These are phyloP conservation scores for Helminthosporium solani DNA, from an alignment of 2,329 filamentous ascomycete genomes.

Conservation along the genomic window DNA sequence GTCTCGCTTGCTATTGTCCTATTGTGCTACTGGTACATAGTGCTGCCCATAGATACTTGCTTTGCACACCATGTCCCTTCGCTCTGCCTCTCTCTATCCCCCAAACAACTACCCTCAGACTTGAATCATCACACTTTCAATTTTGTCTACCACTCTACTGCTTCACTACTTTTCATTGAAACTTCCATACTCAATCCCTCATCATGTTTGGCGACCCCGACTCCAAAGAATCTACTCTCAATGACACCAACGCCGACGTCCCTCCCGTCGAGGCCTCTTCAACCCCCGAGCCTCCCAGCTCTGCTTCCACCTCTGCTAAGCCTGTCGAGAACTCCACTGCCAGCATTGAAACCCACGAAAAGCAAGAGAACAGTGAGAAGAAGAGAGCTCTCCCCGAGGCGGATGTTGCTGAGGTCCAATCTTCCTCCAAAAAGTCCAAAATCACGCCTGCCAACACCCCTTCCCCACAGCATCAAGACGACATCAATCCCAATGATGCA, in stretches of 20 bases:
- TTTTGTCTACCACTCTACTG: not conserved
- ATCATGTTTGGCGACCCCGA: not conserved
- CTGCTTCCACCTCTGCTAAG: not conserved
- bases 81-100: conserved; percentile 11
- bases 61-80: conserved; percentile 17
- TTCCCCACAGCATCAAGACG: conserved; percentile 1
- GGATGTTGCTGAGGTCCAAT: conserved; percentile 7
- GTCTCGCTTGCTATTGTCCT: conserved; percentile 11
- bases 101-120: conserved; percentile 16
- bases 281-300: not conserved
- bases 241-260: not conserved
- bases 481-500: conserved; percentile 23
- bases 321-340: not conserved
- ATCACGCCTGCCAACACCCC: not conserved
- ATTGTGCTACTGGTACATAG: too few species aligned
- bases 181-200: not conserved
- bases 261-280: conserved; percentile 1
- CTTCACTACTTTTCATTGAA: not conserved
- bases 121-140: conserved; percentile 7
- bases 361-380: conserved; percentile 2
- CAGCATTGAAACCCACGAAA: not conserved
- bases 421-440: conserved; percentile 22
- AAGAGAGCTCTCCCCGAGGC: conserved; percentile 18
- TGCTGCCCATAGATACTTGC: too few species aligned
- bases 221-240: not conserved